phyloP scores from a whole-genome alignment of 2,329 filamentous ascomycete genomes.

The Fusarium euwallaceae region DNA sequence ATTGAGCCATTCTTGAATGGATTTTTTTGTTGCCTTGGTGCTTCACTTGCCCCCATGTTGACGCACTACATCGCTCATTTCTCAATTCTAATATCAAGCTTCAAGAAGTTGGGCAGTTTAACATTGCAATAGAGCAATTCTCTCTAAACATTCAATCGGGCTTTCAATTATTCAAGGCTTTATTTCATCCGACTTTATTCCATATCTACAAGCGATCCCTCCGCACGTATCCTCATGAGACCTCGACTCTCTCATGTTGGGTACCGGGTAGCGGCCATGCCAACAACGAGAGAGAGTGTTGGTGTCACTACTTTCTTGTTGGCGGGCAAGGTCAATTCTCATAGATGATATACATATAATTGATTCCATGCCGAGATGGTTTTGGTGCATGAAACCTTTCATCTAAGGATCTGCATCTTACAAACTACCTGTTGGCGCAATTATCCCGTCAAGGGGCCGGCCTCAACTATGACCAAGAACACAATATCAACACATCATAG shows the following conservation, averaged over 20 bases:
- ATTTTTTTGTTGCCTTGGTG: background rate
- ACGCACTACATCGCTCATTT: too few relatives aligned
- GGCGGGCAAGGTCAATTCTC: background rate
- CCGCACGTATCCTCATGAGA: background rate
- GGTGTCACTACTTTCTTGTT: background rate
- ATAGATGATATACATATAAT: background rate
- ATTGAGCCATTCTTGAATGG: too few relatives aligned
- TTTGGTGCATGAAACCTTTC: background rate
- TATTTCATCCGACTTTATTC: background rate
- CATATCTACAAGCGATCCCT: too few relatives aligned
- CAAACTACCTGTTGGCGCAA: background rate
- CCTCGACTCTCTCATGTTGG: too few relatives aligned
- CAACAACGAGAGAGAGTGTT: background rate
- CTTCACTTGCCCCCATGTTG: background rate
- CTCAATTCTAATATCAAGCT: background rate
- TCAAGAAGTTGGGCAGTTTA: background rate
- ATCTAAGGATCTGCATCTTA: background rate
- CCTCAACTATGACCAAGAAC: too few relatives aligned
- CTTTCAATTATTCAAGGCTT: accelerated
- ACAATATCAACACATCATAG: too few relatives aligned
- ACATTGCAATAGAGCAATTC: background rate
- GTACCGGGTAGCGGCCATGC: background rate
- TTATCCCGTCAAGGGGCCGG: too few relatives aligned
- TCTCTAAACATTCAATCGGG: accelerated
- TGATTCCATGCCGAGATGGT: too few relatives aligned